Evolutionary conservation across 2,329 filamentous ascomycete genomes (phyloP).

Genomic region (Pseudocercospora fuligena): DNA sequence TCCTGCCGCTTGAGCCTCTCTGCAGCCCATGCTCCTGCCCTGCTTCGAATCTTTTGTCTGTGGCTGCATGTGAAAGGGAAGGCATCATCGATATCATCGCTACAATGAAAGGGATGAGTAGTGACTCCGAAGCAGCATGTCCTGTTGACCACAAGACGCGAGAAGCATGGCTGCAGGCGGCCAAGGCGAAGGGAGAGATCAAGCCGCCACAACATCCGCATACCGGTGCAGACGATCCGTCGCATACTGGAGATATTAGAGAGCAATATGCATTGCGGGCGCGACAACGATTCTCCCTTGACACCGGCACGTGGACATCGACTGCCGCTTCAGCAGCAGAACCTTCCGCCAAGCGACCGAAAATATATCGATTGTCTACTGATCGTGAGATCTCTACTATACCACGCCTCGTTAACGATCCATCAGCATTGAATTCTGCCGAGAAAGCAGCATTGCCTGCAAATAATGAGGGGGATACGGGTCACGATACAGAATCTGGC

Average conservation of each 20-base stretch:
- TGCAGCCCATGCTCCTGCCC: slow-evolving; percentile 1
- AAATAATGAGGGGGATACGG: slow-evolving; percentile 80
- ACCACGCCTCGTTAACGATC: slow-evolving; percentile 50
- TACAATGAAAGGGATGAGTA: slow-evolving; percentile 24
- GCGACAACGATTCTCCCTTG: slow-evolving; percentile 37
- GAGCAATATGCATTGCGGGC: background rate
- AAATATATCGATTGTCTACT: slow-evolving; percentile 57
- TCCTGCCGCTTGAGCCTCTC: background rate
- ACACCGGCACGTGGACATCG: slow-evolving; percentile 42
- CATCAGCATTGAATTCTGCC: slow-evolving; percentile 42
- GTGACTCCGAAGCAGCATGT: slow-evolving; percentile 60
- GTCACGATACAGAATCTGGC: slow-evolving; percentile 69
- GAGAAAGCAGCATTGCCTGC: slow-evolving; percentile 48
- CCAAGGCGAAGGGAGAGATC: slow-evolving; percentile 50
- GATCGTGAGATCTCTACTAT: slow-evolving; percentile 80
- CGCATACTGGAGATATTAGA: background rate
- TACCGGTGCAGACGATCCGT: slow-evolving; percentile 1
- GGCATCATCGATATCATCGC: background rate
- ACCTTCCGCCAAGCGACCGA: slow-evolving; percentile 39
- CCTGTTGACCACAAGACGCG: slow-evolving; percentile 91
- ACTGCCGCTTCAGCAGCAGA: background rate
- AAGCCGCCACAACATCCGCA: slow-evolving; percentile 27
- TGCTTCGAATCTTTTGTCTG: slow-evolving; percentile 11
- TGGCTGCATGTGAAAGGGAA: background rate
- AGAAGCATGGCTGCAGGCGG: slow-evolving; percentile 81